Evolutionary conservation across 805 yeast species (phyloP).

Genomic region (Candida morakotiae): DNA sequence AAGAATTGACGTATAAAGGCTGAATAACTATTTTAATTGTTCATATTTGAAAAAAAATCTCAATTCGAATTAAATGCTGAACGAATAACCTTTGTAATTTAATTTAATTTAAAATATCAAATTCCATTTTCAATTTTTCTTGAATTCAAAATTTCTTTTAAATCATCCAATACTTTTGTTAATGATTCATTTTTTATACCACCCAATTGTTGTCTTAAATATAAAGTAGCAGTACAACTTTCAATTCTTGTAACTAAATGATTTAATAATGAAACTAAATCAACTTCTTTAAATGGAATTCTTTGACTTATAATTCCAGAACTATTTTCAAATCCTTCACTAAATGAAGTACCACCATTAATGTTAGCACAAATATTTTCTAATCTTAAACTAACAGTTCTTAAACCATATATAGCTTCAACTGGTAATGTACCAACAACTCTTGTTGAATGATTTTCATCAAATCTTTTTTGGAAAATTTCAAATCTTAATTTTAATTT

Average conservation of each 20-base stretch:
- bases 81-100: too few species aligned
- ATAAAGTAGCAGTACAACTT: constrained; percentile 40
- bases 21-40: too few species aligned
- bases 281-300: constrained; percentile 26
- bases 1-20: too few species aligned
- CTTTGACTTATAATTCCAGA: constrained; percentile 20
- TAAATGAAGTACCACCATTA: constrained; percentile 35
- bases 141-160: constrained; percentile 9
- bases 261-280: constrained; percentile 54
- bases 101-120: too few species aligned
- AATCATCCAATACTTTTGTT: constrained; percentile 22
- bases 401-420: constrained; percentile 46
- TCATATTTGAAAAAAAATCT: too few species aligned
- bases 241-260: constrained; percentile 70
- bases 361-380: constrained; percentile 54
- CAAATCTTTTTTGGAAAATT: constrained; percentile 25
- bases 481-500: constrained; percentile 58
- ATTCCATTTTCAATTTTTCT: background rate
- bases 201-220: constrained; percentile 30
- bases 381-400: constrained; percentile 51
- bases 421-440: constrained; percentile 37
- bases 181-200: constrained; percentile 19
- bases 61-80: too few species aligned
- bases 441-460: constrained; percentile 28
- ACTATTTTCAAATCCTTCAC: constrained; percentile 24